Evolutionary conservation across 441 rosid species (phyloP), one percentile per base, ranked within the genome.

Genomic region (Dalechampia spathulata): DNA sequence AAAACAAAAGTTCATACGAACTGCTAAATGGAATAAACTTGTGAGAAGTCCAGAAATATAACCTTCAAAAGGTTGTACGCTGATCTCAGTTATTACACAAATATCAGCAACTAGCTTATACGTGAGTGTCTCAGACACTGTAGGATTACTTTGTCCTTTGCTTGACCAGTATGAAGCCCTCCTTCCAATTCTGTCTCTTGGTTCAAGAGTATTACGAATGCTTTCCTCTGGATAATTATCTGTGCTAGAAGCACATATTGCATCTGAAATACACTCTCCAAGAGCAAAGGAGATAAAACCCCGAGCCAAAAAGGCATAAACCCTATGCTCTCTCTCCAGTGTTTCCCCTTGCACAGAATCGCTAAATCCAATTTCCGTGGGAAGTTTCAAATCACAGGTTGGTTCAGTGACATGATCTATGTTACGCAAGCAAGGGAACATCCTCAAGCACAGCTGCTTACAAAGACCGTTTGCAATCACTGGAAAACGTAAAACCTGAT

Each of bases 141-240:
- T 66, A 57, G 89, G 75, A 36, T 62, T 66, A 52, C 69, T 77
- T 30, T 83, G 89, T 37, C 97, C 97, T 65, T 70, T 64, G 72
- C 99, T 93, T 0, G 99, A 93, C 97, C 99, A 93, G 74, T 93
- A 93, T 1, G 81, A 86, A 76, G 82, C 73, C 52, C 51, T 42
- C 17, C 53, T 11, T 30, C 27, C 81, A 72, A 78, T 60, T 65
- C 69, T 68, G 41, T 77, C 87, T 44, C 77, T 53, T 32, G 66
- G 78, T 28, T 71, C 91, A 53, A 85, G 73, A 58, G 99, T 93
- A 63, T 93, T 82, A 22, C 54, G 56, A 50, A 90, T 80, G 63
- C 93, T 75, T 72, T 93, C 96, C 27, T 60, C 81, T 0, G 90
- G 97, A 72, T 63, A 78, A 60, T 93, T 82, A 72, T 93, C 96